Percentiles rank a stretch among this genome's conserved stretches.
phyloP scores from a whole-genome alignment of 2,329 filamentous ascomycete species.

The Zymoseptoria crescenta region DNA sequence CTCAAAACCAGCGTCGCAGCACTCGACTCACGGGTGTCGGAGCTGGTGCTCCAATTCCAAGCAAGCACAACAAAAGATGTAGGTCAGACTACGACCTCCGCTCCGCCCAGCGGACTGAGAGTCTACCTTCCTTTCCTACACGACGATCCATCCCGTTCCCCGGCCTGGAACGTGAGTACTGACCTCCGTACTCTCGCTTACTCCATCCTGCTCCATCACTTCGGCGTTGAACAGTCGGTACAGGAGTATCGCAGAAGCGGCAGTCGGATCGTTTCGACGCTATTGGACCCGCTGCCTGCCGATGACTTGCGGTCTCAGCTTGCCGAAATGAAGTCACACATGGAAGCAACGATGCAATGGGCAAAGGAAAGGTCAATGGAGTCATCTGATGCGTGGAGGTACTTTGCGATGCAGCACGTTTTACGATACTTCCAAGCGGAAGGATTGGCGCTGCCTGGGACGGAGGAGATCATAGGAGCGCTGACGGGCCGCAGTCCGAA shows the following conservation, averaged over 20 bases:
- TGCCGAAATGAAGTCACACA: not conserved
- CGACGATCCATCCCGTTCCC: conserved; percentile 37
- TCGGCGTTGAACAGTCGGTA: conserved; percentile 16
- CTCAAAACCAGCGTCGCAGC: conserved; percentile 3
- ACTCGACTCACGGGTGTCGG: conserved; percentile 23
- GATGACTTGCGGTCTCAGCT: not conserved
- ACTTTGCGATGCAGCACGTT: conserved; percentile 14
- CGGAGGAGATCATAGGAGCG: conserved; percentile 14
- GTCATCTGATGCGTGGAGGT: conserved; percentile 15
- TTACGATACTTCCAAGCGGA: conserved; percentile 9
- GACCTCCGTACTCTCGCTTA: conserved; percentile 34
- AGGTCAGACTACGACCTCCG: not conserved
- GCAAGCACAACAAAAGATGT: not conserved
- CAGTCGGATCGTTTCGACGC: conserved; percentile 13
- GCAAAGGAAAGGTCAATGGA: not conserved
- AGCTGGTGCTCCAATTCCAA: conserved; percentile 42
- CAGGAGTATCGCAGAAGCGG: conserved; percentile 35
- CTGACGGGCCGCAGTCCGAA: conserved; percentile 28
- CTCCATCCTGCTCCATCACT: conserved; percentile 25
- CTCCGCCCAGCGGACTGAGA: conserved; percentile 24
- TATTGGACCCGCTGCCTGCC: conserved; percentile 4
- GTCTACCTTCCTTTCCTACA: conserved; percentile 61
- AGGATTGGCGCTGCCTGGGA: conserved; percentile 12
- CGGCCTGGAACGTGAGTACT: conserved; percentile 36
- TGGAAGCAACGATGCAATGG: conserved; percentile 3